Base-by-base conservation (phyloP, 257 asterid genomes). In the Paulownia fortunei region DNA sequence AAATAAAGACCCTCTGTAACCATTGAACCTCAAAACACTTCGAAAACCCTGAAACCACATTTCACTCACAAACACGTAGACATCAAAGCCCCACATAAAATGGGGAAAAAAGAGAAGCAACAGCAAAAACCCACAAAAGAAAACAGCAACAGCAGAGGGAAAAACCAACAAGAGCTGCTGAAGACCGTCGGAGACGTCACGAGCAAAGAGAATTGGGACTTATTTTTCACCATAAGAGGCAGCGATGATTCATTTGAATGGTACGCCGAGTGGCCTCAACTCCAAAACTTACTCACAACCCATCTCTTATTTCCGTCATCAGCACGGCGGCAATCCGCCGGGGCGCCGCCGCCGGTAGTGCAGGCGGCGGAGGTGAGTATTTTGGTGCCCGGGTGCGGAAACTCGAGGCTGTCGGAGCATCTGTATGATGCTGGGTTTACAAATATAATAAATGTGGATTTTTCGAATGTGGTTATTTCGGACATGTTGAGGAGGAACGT, bases 311-410 rank as follows among this genome's bases (percentile, higher is more conserved):
- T 59, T 49, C 55, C 71, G 5, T 55, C 79, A 7, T 7, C 78
- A 11, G 75, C 32, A 11, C 62, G 7, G 42, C 39, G 54, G 30
- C 60, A 26, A 54, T 39, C 83, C 19, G 64, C 26, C 51, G 66
- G 49, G n/a, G 47, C 21, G 42, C 37, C 44, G 10, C 18, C 36
- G 42, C 54, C 37, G 10, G 64, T 8, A 3, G 61, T 24, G 52
- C 64, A 42, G 58, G 75, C 74, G 30, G 73, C 74, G 75, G 83
- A 84, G 62, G 11, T 84, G 66, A 86, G 77, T 41, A 80, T 96
- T 44, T 83, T 96, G 75, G 94, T 96, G 23, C 99, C 99, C 0
- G 98, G 97, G 0, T 96, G 99, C 81, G 99, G 99, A n/a, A 96
- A 90, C 87, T 96, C 99, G 64, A 87, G 36, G 85, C 91, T 96